These are phyloP conservation scores for Blepharisma japonicum DNA, from an alignment of 73 alveolate genomes.

Conservation along the genomic window DNA sequence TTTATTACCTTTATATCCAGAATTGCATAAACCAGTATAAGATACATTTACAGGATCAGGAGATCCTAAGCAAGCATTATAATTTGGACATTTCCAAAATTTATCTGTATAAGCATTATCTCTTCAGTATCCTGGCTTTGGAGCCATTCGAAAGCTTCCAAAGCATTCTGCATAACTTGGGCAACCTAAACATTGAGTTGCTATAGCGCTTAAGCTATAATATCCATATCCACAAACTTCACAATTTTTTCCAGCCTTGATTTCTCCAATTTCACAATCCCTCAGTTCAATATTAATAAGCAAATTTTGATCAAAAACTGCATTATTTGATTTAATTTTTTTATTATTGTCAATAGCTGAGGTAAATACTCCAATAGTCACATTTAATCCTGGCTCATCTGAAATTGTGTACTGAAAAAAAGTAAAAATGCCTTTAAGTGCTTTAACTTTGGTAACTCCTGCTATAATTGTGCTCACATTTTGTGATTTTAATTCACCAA, in stretches of 20 bases:
- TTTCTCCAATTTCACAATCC: slow-evolving; percentile 13
- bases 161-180: background rate
- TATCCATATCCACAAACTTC: background rate
- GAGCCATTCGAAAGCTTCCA: background rate
- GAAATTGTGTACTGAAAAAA: background rate
- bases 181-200: background rate
- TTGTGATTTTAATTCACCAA: background rate
- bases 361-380: too few species aligned
- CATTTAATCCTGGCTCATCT: background rate
- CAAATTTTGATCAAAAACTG: too few species aligned
- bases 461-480: background rate
- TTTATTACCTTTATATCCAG: background rate
- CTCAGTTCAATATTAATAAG: background rate
- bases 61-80: background rate
- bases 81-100: background rate
- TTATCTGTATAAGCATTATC: background rate
- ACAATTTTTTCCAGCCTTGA: background rate
- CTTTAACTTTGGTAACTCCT: background rate
- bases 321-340: too few species aligned
- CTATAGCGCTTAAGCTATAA: background rate
- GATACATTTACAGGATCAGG: background rate
- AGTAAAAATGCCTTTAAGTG: background rate
- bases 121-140: background rate
- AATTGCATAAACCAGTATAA: background rate
- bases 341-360: too few species aligned